Percentiles rank a stretch among this genome's conserved stretches.
Conservation (phyloP, 257 asterid species). For the Lycium barbarum region DNA sequence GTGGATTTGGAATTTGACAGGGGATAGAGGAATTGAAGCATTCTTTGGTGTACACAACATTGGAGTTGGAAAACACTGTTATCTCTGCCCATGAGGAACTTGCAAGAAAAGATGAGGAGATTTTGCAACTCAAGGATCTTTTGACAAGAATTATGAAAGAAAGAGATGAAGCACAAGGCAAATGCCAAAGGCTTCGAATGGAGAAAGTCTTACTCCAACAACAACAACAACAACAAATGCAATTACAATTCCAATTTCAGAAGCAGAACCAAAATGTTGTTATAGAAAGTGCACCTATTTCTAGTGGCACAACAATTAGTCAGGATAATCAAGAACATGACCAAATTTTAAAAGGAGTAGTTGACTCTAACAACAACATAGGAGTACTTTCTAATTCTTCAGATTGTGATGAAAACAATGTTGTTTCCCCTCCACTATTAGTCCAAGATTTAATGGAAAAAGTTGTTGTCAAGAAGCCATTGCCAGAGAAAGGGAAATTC, state of each 20-base stretch:
- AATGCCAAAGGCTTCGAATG: slow-evolving; percentile 52
- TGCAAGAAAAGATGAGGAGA: slow-evolving; percentile 84
- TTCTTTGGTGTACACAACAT: slow-evolving; percentile 70
- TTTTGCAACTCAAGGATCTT: slow-evolving; percentile 66
- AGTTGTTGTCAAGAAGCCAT: slow-evolving; percentile 46
- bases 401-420: slow-evolving; percentile 57
- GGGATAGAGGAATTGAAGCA: slow-evolving; percentile 83
- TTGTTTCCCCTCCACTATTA: slow-evolving; percentile 22
- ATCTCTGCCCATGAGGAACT: slow-evolving; percentile 75
- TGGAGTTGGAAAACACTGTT: slow-evolving; percentile 80
- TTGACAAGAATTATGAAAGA: slow-evolving; percentile 61
- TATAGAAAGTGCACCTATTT: slow-evolving; percentile 45
- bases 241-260: background rate
- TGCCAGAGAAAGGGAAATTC: slow-evolving; percentile 88
- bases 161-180: slow-evolving; percentile 66
- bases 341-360: slow-evolving; percentile 23
- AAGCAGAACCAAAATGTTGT: slow-evolving; percentile 28
- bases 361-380: slow-evolving; percentile 43
- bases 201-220: slow-evolving; percentile 62
- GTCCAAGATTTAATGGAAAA: slow-evolving; percentile 42
- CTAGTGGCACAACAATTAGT: slow-evolving; percentile 59
- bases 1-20: slow-evolving; percentile 37
- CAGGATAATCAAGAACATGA: slow-evolving; percentile 48
- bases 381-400: slow-evolving; percentile 38
- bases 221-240: slow-evolving; percentile 38